phyloP scores from a whole-genome alignment of 805 yeast genomes.

The Candida hispaniensis region DNA sequence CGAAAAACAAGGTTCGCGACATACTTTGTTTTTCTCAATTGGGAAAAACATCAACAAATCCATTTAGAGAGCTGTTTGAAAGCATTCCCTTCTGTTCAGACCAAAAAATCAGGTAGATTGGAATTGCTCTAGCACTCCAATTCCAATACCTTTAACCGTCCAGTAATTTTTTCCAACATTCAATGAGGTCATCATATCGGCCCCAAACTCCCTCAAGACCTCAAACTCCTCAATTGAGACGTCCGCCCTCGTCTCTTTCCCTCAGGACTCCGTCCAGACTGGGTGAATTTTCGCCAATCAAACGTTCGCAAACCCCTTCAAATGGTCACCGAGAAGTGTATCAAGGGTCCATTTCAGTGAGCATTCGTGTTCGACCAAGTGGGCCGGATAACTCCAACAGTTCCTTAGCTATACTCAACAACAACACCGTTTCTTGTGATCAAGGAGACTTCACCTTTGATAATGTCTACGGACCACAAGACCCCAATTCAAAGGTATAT shows the following conservation, averaged over 20 bases:
- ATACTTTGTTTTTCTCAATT: no score
- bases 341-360: conserved; percentile 63
- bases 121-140: no score
- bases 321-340: conserved; percentile 28
- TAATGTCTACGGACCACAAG: conserved; percentile 50
- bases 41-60: no score
- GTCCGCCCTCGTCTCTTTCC: conserved; percentile 24
- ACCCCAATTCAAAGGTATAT: conserved; percentile 52
- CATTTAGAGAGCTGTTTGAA: no score
- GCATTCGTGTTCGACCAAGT: conserved; percentile 65
- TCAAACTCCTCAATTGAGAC: conserved; percentile 22
- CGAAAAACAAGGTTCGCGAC: no score
- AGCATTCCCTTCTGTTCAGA: no score
- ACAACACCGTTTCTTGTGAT: conserved; percentile 25
- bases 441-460: conserved; percentile 67
- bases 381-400: conserved; percentile 11
- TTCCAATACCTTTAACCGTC: no score
- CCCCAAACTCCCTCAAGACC: conserved; percentile 20
- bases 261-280: conserved; percentile 21
- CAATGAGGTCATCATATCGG: no score
- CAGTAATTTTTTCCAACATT: no score
- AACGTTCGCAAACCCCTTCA: conserved; percentile 23
- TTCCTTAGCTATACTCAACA: conserved; percentile 1
- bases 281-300: conserved; percentile 19
- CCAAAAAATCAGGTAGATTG: no score